Percentiles rank a stretch among this genome's conserved stretches.
These are phyloP conservation scores for Colletotrichum tofieldiae DNA, from an alignment of 2,329 filamentous ascomycete genomes.

Conservation along the genomic window DNA sequence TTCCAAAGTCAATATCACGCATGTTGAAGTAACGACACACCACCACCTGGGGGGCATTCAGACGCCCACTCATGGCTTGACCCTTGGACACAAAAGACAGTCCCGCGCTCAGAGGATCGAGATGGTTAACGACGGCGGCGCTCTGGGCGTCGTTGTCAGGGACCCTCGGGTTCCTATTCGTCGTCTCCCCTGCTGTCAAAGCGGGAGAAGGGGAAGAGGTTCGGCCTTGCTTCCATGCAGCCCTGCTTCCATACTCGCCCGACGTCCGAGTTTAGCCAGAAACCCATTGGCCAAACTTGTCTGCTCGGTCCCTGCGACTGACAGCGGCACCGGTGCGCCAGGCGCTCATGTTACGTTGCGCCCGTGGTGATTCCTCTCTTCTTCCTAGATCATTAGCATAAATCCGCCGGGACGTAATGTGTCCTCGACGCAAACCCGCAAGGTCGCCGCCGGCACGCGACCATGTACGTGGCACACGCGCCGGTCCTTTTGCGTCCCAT, in stretches of 20 bases:
- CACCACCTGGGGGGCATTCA: neutral
- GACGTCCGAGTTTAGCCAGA: constrained; percentile 16
- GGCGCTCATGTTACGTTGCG: constrained; percentile 27
- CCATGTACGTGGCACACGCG: constrained; percentile 5
- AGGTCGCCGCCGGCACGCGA: neutral
- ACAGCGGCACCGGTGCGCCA: constrained; percentile 23
- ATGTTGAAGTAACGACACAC: constrained; percentile 4
- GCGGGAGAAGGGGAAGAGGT: neutral
- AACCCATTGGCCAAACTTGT: constrained; percentile 19
- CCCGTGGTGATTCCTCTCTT: constrained; percentile 26
- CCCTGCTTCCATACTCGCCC: neutral
- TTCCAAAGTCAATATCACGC: constrained; percentile 27
- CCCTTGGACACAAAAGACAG: no score
- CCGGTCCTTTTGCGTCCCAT: constrained; percentile 6
- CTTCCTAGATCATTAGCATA: neutral
- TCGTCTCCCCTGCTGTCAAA: constrained; percentile 1
- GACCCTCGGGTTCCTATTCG: constrained; percentile 16
- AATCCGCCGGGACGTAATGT: constrained; percentile 6
- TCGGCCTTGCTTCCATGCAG: neutral
- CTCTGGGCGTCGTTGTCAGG: neutral
- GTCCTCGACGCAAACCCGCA: constrained; percentile 2
- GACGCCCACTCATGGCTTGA: neutral
- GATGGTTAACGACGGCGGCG: neutral
- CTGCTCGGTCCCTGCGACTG: constrained; percentile 3
- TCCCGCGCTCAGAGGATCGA: neutral